Evolutionary conservation across 2,329 filamentous ascomycete genomes (phyloP), one percentile per base, ranked within the genome.

Genomic region (Fusarium begoniae): DNA sequence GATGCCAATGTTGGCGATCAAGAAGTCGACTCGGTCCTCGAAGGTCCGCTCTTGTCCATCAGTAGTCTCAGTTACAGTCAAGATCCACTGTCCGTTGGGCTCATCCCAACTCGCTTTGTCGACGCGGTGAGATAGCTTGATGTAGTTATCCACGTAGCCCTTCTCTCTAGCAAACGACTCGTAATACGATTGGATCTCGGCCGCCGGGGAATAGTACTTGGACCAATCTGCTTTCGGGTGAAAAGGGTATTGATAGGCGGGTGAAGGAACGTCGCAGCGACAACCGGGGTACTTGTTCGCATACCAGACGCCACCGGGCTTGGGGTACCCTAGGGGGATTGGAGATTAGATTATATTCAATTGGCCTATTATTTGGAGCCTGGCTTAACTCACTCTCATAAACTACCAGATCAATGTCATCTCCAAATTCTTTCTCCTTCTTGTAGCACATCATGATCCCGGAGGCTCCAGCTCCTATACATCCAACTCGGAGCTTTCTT

Each of bases 1-100:
- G 63, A 88, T 85, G 1, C 87, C 87, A 1, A 84, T 84, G 6
- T 83, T 86, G 69, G 88, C 82, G 35, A 88, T 70, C 26, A 88
- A 76, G 70, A 88, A 87, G 67, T 87, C 81, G 61, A 84, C 85
- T 17, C 83, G 70, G 64, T 88, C 86, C 28, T 77, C 78, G 41
- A 88, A 85, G 0, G 30, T 62, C 14, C 15, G 7, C 22, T 56
- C 24, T 20, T 58, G 22, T 18, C 28, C 35, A 40, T 43, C n/a
- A 17, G 26, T 26, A 5, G 55, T 56, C 12, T 54, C n/a, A 1
- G 44, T 61, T 2, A 69, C 56, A 1, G 41, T 62, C 18, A 74
- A 24, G 0, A 70, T 28, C 69, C 71, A 74, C 20, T 72, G 64
- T 9, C 53, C 58, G 2, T 53, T 70, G 4, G 43, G 37, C 37